phyloP scores from a whole-genome alignment of 2,329 filamentous ascomycete genomes.

The Ceratocystiopsis sp. region DNA sequence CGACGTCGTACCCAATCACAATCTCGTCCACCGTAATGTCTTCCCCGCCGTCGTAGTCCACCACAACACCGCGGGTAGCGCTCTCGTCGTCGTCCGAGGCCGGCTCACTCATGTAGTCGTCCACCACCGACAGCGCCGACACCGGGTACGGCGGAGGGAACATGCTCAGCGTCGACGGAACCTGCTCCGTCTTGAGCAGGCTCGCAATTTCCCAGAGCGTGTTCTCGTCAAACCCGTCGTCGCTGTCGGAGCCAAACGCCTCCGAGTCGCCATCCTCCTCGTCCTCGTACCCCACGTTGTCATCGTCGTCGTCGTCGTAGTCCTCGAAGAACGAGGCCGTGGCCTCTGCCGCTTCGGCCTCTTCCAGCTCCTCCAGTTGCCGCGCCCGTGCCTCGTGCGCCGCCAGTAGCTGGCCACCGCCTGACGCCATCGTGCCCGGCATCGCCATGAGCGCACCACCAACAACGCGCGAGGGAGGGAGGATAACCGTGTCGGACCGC shows the following conservation, averaged over 20 bases:
- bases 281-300: slow-evolving; percentile 23
- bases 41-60: slow-evolving; percentile 7
- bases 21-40: slow-evolving; percentile 14
- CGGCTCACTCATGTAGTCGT: slow-evolving; percentile 18
- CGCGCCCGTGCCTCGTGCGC: slow-evolving; percentile 17
- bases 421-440: slow-evolving; percentile 33
- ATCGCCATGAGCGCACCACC: slow-evolving; percentile 23
- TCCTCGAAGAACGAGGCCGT: slow-evolving; percentile 42
- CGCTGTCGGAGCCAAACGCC: slow-evolving; percentile 15
- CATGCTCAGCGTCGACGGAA: slow-evolving; percentile 35
- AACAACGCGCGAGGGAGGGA: slow-evolving; percentile 6
- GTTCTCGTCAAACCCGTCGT: slow-evolving; percentile 41
- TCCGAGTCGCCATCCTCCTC: slow-evolving; percentile 15
- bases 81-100: slow-evolving; percentile 14
- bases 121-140: slow-evolving; percentile 12
- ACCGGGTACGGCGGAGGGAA: slow-evolving; percentile 18
- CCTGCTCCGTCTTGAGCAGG: slow-evolving; percentile 32
- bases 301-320: slow-evolving; percentile 41
- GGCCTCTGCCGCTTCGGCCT: slow-evolving; percentile 18
- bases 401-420: slow-evolving; percentile 19
- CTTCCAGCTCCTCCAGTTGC: slow-evolving; percentile 15
- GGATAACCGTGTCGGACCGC: slow-evolving; percentile 36
- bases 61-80: no score
- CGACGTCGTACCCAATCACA: slow-evolving; percentile 17
- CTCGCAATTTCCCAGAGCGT: slow-evolving; percentile 49